A percentile compares a stretch with the other conserved stretches of the same genome.
Conservation (phyloP, 2,329 filamentous ascomycete species). For the Calonectria crousiana region DNA sequence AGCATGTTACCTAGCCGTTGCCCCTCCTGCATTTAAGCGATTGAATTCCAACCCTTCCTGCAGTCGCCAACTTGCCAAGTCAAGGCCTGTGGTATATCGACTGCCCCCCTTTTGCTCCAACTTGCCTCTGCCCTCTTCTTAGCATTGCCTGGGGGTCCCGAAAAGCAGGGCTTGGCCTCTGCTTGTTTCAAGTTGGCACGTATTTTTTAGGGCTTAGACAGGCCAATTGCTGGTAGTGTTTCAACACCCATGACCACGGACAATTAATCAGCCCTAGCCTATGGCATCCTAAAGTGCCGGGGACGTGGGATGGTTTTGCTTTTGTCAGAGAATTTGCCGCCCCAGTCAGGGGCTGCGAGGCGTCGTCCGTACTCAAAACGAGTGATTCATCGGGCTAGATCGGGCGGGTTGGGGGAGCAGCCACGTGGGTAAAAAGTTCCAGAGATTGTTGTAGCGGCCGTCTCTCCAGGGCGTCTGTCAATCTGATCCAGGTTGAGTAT, state of each 20-base stretch:
- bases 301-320: conserved; percentile 35
- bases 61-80: background rate
- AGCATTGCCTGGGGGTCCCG: conserved; percentile 3
- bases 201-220: conserved; percentile 33
- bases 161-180: conserved; percentile 29
- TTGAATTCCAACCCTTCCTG: conserved; percentile 4
- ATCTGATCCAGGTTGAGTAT: background rate
- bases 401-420: conserved; percentile 28
- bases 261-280: conserved; percentile 25
- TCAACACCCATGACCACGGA: conserved; percentile 32
- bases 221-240: conserved; percentile 42
- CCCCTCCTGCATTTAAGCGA: conserved; percentile 23
- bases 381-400: conserved; percentile 31
- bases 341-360: conserved; percentile 30
- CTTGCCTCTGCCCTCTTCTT: background rate
- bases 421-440: conserved; percentile 38
- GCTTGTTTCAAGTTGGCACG: conserved; percentile 41
- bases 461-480: background rate
- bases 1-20: background rate
- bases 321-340: conserved; percentile 35
- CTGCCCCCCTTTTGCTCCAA: conserved; percentile 10
- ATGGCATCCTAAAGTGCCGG: conserved; percentile 14
- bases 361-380: conserved; percentile 28
- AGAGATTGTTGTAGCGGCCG: background rate
- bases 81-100: conserved; percentile 1